These are phyloP conservation scores for Geotrichum cucujoidarum DNA, from an alignment of 1,139 yeast species.

Conservation along the genomic window DNA sequence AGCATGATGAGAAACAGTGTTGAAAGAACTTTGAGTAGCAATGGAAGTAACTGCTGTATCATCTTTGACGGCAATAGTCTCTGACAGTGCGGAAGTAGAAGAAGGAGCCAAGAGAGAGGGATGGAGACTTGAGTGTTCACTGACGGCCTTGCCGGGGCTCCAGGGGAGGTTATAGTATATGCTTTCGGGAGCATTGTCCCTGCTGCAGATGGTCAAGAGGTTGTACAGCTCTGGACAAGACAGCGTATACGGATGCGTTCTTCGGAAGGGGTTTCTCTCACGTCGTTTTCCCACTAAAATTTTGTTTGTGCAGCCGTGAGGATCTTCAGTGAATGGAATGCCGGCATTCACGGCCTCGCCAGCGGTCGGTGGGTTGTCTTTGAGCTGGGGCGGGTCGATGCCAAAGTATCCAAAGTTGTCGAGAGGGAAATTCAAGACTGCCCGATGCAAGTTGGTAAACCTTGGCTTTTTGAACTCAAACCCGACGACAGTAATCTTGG, in stretches of 20 bases:
- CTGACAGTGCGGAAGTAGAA: too few species aligned
- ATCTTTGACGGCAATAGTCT: too few species aligned
- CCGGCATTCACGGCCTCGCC: constrained; percentile 46
- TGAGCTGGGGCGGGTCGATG: constrained; percentile 42
- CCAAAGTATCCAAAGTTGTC: constrained; percentile 50
- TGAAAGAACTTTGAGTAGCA: too few species aligned
- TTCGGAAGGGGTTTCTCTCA: constrained; percentile 56
- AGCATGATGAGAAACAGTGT: too few species aligned
- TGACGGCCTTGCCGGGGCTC: too few species aligned
- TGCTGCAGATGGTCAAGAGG: constrained; percentile 23
- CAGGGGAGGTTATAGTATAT: constrained; percentile 11
- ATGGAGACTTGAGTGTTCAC: too few species aligned
- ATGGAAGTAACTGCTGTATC: too few species aligned
- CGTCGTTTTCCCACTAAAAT: constrained; percentile 42
- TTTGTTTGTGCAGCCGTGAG: constrained; percentile 51
- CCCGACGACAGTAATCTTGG: constrained; percentile 55
- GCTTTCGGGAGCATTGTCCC: constrained; percentile 8
- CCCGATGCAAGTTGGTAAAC: constrained; percentile 53
- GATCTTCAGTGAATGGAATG: constrained; percentile 51
- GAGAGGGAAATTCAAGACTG: constrained; percentile 43
- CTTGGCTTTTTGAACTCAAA: constrained; percentile 66
- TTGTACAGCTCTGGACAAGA: constrained; percentile 26
- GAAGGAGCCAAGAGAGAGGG: too few species aligned
- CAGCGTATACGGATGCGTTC: constrained; percentile 42
- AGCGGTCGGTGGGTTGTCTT: constrained; percentile 26